A percentile compares a stretch with the other conserved stretches of the same genome.
These are phyloP conservation scores for Dendrobium chrysotoxum DNA, from an alignment of 106 monocot genomes.

Conservation along the genomic window DNA sequence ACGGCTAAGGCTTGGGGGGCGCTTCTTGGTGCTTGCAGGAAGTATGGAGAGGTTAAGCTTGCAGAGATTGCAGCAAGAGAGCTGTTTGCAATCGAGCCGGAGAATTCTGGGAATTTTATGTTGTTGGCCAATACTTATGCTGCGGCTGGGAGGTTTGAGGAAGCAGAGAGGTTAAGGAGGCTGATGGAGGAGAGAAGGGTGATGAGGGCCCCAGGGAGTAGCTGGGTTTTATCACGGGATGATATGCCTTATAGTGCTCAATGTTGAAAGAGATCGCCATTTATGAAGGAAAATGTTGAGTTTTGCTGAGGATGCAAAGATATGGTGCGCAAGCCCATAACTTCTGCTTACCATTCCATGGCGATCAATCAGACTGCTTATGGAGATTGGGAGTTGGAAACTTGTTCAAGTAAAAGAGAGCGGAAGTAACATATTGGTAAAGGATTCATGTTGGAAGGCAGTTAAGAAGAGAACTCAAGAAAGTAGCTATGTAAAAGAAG, in stretches of 20 bases:
- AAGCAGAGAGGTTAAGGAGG: constrained; percentile 41
- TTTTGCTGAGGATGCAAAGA: no score
- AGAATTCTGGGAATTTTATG: constrained; percentile 65
- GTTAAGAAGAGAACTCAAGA: background rate
- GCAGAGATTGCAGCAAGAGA: constrained; percentile 54
- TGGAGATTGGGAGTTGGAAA: background rate
- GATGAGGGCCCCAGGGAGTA: constrained; percentile 40
- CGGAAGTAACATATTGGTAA: background rate
- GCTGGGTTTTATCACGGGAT: constrained; percentile 37
- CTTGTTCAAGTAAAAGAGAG: background rate
- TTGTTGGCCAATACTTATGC: constrained; percentile 50
- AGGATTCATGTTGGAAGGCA: background rate
- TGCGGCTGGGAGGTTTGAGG: constrained; percentile 39
- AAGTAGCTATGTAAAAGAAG: background rate
- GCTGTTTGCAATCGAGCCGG: constrained; percentile 68
- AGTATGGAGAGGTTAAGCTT: constrained; percentile 42
- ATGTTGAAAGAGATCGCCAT: background rate
- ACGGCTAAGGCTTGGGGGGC: constrained; percentile 76
- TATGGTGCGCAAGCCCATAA: no score
- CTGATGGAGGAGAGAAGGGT: constrained; percentile 48
- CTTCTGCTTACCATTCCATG: no score
- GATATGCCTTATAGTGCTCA: background rate
- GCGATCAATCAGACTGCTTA: background rate
- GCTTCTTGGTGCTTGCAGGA: constrained; percentile 58
- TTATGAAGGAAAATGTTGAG: background rate